phyloP scores from a whole-genome alignment of 23 red algal genomes.

The Pyropia haitanensis region DNA sequence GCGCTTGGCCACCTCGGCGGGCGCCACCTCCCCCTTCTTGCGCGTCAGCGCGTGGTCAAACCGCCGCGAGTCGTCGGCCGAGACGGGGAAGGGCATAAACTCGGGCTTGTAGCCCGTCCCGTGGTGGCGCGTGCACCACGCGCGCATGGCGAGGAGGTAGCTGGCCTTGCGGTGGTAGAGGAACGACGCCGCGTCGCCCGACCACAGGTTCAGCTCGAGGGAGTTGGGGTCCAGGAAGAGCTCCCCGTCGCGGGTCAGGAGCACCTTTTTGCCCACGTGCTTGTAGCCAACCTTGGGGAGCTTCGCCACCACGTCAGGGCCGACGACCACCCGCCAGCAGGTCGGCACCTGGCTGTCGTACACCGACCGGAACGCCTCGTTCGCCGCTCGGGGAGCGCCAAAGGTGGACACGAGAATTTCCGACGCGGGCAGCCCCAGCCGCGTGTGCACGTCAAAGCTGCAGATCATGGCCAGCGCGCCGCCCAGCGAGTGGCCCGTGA shows the following conservation, averaged over 20 bases:
- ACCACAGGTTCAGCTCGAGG: conserved; percentile 80
- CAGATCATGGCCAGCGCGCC: conserved; percentile 72
- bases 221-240: conserved; percentile 84
- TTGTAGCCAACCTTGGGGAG: conserved; percentile 63
- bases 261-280: conserved; percentile 79
- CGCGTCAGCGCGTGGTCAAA: conserved; percentile 67
- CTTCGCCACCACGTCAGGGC: conserved; percentile 76
- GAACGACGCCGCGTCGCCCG: conserved; percentile 54
- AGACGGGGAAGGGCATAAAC: conserved; percentile 73
- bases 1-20: no score
- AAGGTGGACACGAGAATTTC: conserved; percentile 83
- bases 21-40: background rate
- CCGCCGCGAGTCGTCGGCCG: conserved; percentile 51
- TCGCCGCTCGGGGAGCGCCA: conserved; percentile 64
- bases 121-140: conserved; percentile 75
- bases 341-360: conserved; percentile 62
- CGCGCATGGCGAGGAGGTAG: conserved; percentile 75
- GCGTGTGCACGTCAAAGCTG: conserved; percentile 51
- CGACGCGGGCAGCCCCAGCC: conserved; percentile 29
- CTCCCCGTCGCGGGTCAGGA: conserved; percentile 63
- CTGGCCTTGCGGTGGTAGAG: conserved; percentile 76
- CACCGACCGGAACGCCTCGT: conserved; percentile 40
- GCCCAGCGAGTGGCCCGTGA: conserved; percentile 91
- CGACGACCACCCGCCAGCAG: conserved; percentile 67
- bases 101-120: conserved; percentile 63